These are phyloP conservation scores for Cercospora citrullina DNA, from an alignment of 2,329 filamentous ascomycete species.

Conservation along the genomic window DNA sequence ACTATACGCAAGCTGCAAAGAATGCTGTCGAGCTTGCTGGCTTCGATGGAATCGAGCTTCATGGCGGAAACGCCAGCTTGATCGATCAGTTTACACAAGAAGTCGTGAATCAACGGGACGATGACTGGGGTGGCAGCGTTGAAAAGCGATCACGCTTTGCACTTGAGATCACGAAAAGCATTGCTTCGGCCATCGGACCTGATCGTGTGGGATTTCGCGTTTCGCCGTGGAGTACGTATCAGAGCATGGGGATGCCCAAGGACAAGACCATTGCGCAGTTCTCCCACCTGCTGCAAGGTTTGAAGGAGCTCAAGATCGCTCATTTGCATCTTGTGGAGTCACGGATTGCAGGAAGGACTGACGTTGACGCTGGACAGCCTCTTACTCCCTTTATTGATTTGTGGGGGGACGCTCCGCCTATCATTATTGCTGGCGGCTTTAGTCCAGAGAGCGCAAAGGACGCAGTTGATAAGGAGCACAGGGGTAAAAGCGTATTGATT, in stretches of 20 bases:
- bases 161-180: conserved; percentile 55
- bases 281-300: conserved; percentile 54
- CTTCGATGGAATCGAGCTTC: conserved; percentile 62
- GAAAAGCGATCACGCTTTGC: conserved; percentile 54
- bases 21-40: conserved; percentile 51
- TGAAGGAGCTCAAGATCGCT: conserved; percentile 56
- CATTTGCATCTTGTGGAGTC: conserved; percentile 64
- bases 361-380: conserved; percentile 40
- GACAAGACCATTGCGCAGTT: conserved; percentile 64
- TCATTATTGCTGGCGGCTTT: conserved; percentile 53
- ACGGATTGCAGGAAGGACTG: conserved; percentile 48
- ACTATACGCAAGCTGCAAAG: conserved; percentile 48
- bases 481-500: conserved; percentile 45
- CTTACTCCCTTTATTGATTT: conserved; percentile 41
- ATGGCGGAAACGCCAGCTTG: conserved; percentile 56
- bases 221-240: conserved; percentile 61
- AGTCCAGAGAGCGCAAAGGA: conserved; percentile 42
- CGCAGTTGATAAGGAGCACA: conserved; percentile 38
- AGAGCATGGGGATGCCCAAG: conserved; percentile 54
- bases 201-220: conserved; percentile 58
- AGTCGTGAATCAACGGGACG: conserved; percentile 55
- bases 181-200: conserved; percentile 53
- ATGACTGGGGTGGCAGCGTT: conserved; percentile 50
- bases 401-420: conserved; percentile 45
- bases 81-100: conserved; percentile 65